A percentile compares a stretch with the other conserved stretches of the same genome.
Evolutionary conservation across 108 stramenopile genomes (phyloP).

Genomic region (Cyclotella sp.): DNA sequence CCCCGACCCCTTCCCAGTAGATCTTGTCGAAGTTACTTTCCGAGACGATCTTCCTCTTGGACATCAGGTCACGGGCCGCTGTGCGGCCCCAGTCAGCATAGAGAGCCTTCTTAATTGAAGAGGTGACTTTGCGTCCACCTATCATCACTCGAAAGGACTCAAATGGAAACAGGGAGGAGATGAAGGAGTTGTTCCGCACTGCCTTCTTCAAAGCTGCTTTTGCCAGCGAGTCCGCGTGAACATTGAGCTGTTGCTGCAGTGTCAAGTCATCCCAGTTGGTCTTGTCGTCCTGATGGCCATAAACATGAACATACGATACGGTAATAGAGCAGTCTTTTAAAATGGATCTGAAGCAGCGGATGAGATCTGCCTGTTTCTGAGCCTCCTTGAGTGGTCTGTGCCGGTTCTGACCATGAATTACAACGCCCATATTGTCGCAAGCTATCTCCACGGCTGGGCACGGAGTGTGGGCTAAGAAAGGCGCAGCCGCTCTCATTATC

Average conservation of each 20-base stretch:
- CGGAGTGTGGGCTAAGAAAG: neutral
- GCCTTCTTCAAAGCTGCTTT: neutral
- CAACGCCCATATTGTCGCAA: neutral
- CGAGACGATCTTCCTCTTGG: too few relatives aligned
- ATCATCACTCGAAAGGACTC: neutral
- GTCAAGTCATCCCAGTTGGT: neutral
- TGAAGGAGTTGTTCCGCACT: neutral
- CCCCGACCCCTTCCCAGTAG: slow-evolving; percentile 6
- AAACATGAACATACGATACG: neutral
- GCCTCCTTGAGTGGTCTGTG: neutral
- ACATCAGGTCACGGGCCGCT: neutral
- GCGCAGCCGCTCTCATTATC: neutral
- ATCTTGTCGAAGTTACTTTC: neutral
- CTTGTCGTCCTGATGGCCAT: neutral
- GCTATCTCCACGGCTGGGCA: too few relatives aligned
- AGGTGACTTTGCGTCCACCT: slow-evolving; percentile 6
- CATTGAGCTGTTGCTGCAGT: slow-evolving; percentile 3
- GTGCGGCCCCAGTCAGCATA: neutral
- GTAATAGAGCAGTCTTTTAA: neutral
- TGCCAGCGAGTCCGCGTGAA: slow-evolving; percentile 4
- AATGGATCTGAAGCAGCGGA: neutral
- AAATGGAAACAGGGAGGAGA: slow-evolving; percentile 4
- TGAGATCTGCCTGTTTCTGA: too few relatives aligned
- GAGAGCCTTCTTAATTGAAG: neutral
- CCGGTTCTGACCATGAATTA: neutral